Evolutionary conservation across 1,284 basidiomycete species (phyloP).

Genomic region (Malassezia furfur): DNA sequence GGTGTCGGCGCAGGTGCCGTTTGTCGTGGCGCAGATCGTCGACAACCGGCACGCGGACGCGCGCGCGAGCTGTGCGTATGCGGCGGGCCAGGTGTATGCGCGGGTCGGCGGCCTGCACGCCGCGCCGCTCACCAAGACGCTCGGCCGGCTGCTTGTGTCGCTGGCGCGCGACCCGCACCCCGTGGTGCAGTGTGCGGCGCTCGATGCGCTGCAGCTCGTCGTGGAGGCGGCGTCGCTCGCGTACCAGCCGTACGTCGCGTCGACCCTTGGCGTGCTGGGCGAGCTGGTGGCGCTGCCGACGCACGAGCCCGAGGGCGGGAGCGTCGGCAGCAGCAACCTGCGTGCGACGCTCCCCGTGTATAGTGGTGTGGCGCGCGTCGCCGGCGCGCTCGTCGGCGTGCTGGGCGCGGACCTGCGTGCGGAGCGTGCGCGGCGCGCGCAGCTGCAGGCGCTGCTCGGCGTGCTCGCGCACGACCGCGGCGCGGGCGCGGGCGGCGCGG

Average conservation of each 20-base stretch:
- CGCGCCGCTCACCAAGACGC: slow-evolving; percentile 86
- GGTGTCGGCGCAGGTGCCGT: slow-evolving; percentile 78
- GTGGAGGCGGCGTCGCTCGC: slow-evolving; percentile 84
- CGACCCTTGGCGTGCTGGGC: slow-evolving; percentile 80
- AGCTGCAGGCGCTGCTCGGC: slow-evolving; percentile 74
- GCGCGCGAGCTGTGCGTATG: slow-evolving; percentile 83
- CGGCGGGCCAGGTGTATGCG: slow-evolving; percentile 86
- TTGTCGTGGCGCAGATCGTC: slow-evolving; percentile 88
- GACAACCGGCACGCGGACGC: slow-evolving; percentile 86
- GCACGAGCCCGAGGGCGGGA: slow-evolving; percentile 89
- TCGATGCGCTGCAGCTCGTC: slow-evolving; percentile 74
- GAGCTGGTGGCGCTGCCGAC: slow-evolving; percentile 82
- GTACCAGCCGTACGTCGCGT: slow-evolving; percentile 78
- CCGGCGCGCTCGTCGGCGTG: slow-evolving; percentile 84
- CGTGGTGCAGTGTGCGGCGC: slow-evolving; percentile 84
- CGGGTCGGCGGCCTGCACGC: slow-evolving; percentile 87
- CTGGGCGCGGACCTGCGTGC: slow-evolving; percentile 93
- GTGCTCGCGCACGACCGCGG: slow-evolving; percentile 74
- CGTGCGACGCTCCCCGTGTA: slow-evolving; percentile 84
- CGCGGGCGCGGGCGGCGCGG: slow-evolving; percentile 58
- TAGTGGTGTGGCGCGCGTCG: slow-evolving; percentile 78
- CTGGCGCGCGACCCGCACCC: slow-evolving; percentile 93
- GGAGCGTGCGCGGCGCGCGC: slow-evolving; percentile 62
- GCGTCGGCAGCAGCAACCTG: slow-evolving; percentile 64
- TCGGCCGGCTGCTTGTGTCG: slow-evolving; percentile 90